A percentile compares a stretch with the other conserved stretches of the same genome.
phyloP scores from a whole-genome alignment of 2,329 filamentous ascomycete species.

The Cordyceps militaris region DNA sequence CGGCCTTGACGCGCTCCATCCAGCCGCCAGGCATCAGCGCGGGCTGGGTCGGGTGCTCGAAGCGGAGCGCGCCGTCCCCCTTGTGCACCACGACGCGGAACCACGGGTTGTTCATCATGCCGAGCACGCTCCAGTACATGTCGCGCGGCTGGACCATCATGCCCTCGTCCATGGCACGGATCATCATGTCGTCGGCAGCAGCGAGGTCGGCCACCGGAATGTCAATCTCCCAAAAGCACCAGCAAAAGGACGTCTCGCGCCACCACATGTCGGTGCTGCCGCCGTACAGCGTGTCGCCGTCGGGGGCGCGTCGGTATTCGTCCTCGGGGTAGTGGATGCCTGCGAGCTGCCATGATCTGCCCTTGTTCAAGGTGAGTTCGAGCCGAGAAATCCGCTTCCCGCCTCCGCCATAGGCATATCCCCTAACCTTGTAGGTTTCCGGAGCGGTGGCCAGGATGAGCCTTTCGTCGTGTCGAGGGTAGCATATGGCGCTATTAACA shows the following conservation, averaged over 20 bases:
- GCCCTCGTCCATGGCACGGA: slow-evolving; percentile 83
- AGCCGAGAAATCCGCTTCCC: slow-evolving; percentile 77
- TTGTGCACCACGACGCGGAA: slow-evolving; percentile 74
- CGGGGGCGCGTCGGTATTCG: slow-evolving; percentile 59
- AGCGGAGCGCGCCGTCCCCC: slow-evolving; percentile 49
- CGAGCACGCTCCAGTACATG: slow-evolving; percentile 92
- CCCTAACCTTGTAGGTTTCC: slow-evolving; percentile 56
- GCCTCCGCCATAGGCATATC: slow-evolving; percentile 85
- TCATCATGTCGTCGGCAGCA: slow-evolving; percentile 63
- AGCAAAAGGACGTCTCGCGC: slow-evolving; percentile 79
- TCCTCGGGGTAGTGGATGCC: slow-evolving; percentile 81
- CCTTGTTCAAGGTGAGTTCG: slow-evolving; percentile 77
- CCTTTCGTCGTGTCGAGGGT: slow-evolving; percentile 70
- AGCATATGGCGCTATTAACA: slow-evolving; percentile 75
- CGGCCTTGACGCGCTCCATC: slow-evolving; percentile 88
- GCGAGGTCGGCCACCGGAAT: slow-evolving; percentile 56
- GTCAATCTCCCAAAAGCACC: slow-evolving; percentile 83
- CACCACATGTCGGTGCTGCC: slow-evolving; percentile 73
- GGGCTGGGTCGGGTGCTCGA: slow-evolving; percentile 85
- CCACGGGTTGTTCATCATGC: slow-evolving; percentile 99
- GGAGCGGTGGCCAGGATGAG: slow-evolving; percentile 41
- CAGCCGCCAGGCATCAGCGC: slow-evolving; percentile 72
- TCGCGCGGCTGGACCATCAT: slow-evolving; percentile 83
- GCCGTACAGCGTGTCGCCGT: slow-evolving; percentile 60
- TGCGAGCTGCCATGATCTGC: slow-evolving; percentile 71